Base-by-base conservation (phyloP, 352 stramenopile genomes). In the Phytophthora foliorum region DNA sequence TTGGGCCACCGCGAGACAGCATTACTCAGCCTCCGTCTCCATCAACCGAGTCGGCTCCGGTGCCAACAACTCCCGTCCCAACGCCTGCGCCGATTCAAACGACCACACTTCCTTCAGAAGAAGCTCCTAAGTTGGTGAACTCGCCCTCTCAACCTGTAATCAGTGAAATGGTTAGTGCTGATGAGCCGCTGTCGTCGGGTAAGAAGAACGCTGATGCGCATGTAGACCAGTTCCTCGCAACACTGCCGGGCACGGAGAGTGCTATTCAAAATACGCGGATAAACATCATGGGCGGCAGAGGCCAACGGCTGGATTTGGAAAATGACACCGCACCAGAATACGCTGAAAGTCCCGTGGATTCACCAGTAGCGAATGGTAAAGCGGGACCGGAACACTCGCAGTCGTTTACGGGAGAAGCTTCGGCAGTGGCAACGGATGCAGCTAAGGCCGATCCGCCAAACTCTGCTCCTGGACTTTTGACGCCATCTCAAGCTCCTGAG, bases 261-360 rank as follows among this genome's bases (percentile, higher is more conserved):
- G 94, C 93, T 44, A 98, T 98, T 42, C 93, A 93, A 52, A 97
- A 97, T 63, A 86, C 80, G 32, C 73, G 86, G 19, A 96, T 98
- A 60, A 97, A 95, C 41, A 88, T 98, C 10, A 91, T 98, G 81
- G 94, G 95, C 41, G 95, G 95, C 24, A 82, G 95, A 68, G 91
- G 90, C 9, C 90, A 97, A 41, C 86, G 93, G 49, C 75, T 98
- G 21, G 84, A 95, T 66, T 83, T 97, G 32, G 86, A 93, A 34
- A 81, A 93, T 39, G 71, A 78, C 36, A 66, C 57, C 1, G 62
- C 72, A 38, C 73, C 72, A 5, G 69, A 84, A 19, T 77, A 77
- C 11, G 71, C 77, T 21, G 77, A 84, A 36, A 80, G 74, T 36
- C 64, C 64, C 56, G 64, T 51, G 8, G 70, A 65, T 14, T 63